These are phyloP conservation scores for Coemansia sp. DNA, from an alignment of 192 early-diverging fungal genomes.

Conservation along the genomic window DNA sequence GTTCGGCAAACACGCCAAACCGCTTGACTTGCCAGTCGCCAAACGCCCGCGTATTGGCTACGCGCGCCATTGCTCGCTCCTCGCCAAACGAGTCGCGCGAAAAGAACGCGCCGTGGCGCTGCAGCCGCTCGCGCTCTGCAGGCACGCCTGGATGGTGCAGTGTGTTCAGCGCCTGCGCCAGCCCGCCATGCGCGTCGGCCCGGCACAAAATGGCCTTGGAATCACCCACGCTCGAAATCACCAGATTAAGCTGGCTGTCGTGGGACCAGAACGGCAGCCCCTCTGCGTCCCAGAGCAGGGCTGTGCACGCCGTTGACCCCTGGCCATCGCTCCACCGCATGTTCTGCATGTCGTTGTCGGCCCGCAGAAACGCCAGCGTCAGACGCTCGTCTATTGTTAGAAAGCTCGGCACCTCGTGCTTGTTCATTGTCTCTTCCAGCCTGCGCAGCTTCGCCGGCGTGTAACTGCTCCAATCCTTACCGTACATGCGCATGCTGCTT, in stretches of 20 bases:
- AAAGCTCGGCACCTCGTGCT: constrained; percentile 30
- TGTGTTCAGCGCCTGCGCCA: constrained; percentile 59
- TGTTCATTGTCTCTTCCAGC: constrained; percentile 34
- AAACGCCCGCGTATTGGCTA: constrained; percentile 68
- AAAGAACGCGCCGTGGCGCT: constrained; percentile 68
- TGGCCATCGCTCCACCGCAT: constrained; percentile 54
- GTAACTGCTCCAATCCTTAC: constrained; percentile 45
- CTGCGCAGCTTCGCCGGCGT: constrained; percentile 30
- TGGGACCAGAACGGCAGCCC: constrained; percentile 66
- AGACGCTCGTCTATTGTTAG: constrained; percentile 71
- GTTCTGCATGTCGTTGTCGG: constrained; percentile 57
- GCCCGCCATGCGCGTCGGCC: constrained; percentile 60
- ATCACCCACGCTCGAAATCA: constrained; percentile 72
- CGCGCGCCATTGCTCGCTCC: constrained; percentile 64
- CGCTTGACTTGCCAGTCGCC: constrained; percentile 70
- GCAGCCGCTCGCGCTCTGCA: constrained; percentile 62
- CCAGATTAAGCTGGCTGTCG: constrained; percentile 59
- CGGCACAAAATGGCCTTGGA: constrained; percentile 54
- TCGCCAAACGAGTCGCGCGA: constrained; percentile 76
- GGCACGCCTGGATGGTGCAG: constrained; percentile 68
- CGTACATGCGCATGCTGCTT: constrained; percentile 35
- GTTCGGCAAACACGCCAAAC: constrained; percentile 71
- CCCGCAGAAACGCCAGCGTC: constrained; percentile 62
- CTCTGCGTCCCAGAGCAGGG: constrained; percentile 64
- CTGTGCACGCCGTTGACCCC: constrained; percentile 70